Percentiles rank a stretch among this genome's conserved stretches.
Evolutionary conservation across 306 rosid genomes (phyloP).

Genomic region (Mimosa pudica): DNA sequence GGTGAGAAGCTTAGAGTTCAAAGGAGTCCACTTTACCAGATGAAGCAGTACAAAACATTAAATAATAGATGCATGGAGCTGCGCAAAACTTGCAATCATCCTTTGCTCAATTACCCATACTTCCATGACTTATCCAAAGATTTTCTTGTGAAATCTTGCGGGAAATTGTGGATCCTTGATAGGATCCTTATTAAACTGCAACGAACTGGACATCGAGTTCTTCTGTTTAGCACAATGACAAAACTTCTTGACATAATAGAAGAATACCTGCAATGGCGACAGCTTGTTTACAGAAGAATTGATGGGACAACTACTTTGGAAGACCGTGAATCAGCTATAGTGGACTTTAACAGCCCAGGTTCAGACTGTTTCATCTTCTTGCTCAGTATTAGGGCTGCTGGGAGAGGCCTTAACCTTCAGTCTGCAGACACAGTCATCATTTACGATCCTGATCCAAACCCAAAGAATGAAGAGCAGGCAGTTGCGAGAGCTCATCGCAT

Average conservation of each 20-base stretch:
- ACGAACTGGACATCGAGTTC: constrained; percentile 92
- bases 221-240: constrained; percentile 98
- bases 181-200: constrained; percentile 92
- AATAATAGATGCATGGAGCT: constrained; percentile 98
- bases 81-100: constrained; percentile 96
- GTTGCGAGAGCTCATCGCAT: constrained; percentile 99
- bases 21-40: constrained; percentile 70
- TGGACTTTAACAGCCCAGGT: constrained; percentile 81
- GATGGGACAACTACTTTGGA: constrained; percentile 98
- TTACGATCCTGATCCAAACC: constrained; percentile 98
- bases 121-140: constrained; percentile 66
- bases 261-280: constrained; percentile 91
- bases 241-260: constrained; percentile 92
- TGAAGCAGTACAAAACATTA: constrained; percentile 80
- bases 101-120: constrained; percentile 82
- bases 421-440: constrained; percentile 97
- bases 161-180: constrained; percentile 95
- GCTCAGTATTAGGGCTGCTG: constrained; percentile 98
- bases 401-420: constrained; percentile 98
- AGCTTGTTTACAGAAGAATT: constrained; percentile 82
- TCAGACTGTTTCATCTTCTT: constrained; percentile 93
- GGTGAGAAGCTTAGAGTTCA: constrained; percentile 72
- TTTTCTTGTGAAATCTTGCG: constrained; percentile 81
- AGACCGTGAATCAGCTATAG: constrained; percentile 96
- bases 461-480: constrained; percentile 98